A percentile compares a stretch with the other conserved stretches of the same genome.
Conservation (phyloP, 768 basidiomycete genomes). For the Phanerochaete carnosa region DNA sequence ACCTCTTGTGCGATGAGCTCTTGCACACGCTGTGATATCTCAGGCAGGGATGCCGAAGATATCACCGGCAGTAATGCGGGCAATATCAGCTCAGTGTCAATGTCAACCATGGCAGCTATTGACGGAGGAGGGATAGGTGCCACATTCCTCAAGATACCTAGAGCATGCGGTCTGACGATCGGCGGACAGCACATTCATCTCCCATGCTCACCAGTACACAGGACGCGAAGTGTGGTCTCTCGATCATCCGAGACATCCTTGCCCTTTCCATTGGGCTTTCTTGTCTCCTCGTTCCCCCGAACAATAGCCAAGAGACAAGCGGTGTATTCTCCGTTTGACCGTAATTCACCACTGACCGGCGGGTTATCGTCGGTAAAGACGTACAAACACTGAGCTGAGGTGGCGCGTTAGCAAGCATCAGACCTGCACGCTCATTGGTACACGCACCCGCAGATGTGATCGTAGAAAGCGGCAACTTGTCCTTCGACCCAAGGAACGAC, state of each 20-base stretch:
- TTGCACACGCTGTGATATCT: slow-evolving; percentile 46
- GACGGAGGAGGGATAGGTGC: slow-evolving; percentile 72
- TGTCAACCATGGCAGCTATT: slow-evolving; percentile 55
- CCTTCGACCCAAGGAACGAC: slow-evolving; percentile 78
- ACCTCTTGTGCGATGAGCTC: slow-evolving; percentile 53
- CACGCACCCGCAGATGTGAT: slow-evolving; percentile 76
- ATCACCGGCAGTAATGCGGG: slow-evolving; percentile 70
- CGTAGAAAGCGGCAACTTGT: slow-evolving; percentile 64
- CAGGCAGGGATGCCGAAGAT: slow-evolving; percentile 51
- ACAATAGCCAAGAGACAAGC: slow-evolving; percentile 65
- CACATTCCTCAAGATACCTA: slow-evolving; percentile 77
- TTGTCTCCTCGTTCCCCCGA: slow-evolving; percentile 29
- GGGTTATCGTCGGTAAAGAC: slow-evolving; percentile 90
- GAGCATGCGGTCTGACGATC: not conserved
- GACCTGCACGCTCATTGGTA: not conserved
- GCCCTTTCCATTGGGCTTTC: slow-evolving; percentile 34
- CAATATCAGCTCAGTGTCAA: slow-evolving; percentile 69
- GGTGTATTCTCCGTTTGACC: slow-evolving; percentile 56
- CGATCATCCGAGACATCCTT: slow-evolving; percentile 47
- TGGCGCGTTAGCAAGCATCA: not conserved
- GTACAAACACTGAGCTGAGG: slow-evolving; percentile 86
- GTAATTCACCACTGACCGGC: slow-evolving; percentile 65
- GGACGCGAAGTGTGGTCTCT: slow-evolving; percentile 51
- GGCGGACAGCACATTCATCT: not conserved
- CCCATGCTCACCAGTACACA: slow-evolving; percentile 57